phyloP scores from a whole-genome alignment of 768 basidiomycete species.

The Dentipellis sp. region DNA sequence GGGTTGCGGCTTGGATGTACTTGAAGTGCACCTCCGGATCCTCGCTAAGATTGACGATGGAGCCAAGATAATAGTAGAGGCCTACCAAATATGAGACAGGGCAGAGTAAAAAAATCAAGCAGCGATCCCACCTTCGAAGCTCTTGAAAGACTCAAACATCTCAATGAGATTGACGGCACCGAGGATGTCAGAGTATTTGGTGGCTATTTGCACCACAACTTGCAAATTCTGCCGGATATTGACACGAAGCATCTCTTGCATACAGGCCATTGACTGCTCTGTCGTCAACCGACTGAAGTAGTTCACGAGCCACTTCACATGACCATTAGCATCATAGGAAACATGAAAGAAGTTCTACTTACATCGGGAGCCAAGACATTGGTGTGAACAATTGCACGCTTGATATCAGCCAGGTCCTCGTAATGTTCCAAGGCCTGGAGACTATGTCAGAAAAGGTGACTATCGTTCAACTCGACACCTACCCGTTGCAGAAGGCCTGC shows the following conservation, averaged over 20 bases:
- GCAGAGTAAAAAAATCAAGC: not conserved
- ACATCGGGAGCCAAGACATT: slow-evolving; percentile 78
- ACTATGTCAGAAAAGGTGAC: not conserved
- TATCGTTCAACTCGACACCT: slow-evolving; percentile 18
- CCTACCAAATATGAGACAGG: slow-evolving; percentile 29
- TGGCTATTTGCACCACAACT: slow-evolving; percentile 93
- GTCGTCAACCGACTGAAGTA: slow-evolving; percentile 97
- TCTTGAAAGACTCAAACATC: slow-evolving; percentile 97
- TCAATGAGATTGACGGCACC: slow-evolving; percentile 97
- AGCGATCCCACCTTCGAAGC: slow-evolving; percentile 66
- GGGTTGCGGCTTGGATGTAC: slow-evolving; percentile 97
- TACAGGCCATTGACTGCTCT: slow-evolving; percentile 91
- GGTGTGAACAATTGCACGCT: slow-evolving; percentile 93
- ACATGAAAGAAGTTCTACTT: slow-evolving; percentile 18
- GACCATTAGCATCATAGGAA: not conserved
- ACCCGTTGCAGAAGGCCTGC: slow-evolving; percentile 92
- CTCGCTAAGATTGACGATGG: slow-evolving; percentile 92
- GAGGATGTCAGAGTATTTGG: slow-evolving; percentile 96
- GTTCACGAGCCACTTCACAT: slow-evolving; percentile 82
- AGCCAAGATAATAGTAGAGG: slow-evolving; percentile 97
- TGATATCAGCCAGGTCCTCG: slow-evolving; percentile 97
- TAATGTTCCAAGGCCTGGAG: slow-evolving; percentile 94
- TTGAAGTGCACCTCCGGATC: slow-evolving; percentile 99
- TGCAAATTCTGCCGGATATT: slow-evolving; percentile 98
- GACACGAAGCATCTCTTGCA: slow-evolving; percentile 94